Base-by-base conservation (phyloP, 2,329 filamentous ascomycete genomes). In the Fusarium sp. region DNA sequence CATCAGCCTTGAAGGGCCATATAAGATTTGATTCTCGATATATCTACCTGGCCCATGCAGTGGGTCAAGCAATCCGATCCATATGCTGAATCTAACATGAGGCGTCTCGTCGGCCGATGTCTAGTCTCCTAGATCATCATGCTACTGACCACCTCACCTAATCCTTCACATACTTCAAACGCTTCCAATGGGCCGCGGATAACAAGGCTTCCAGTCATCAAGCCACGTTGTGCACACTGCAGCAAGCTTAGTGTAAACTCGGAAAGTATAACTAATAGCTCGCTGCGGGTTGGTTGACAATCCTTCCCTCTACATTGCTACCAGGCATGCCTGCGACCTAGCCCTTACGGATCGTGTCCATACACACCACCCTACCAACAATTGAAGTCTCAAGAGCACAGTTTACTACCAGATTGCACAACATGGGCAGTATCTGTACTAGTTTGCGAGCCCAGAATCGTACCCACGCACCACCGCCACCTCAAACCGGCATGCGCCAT, bases 401-500 rank as follows among this genome's bases (percentile, higher is more conserved):
- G 14, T 41, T 39, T 36, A 33, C n/a, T 35, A 36, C 28, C 65
- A 55, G 41, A 26, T 26, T 26, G 36, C 14, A 30, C 41, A 47
- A 26, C 33, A 33, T 41, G 45, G n/a, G 45, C 45, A 55, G 30
- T 45, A 56, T 50, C 30, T 36, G 33, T 61, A 42, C 45, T 51
- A 38, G 41, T 59, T 36, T 44, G 41, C 41, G 60, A 59, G 60
- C 16, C 60, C 65, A 51, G 33, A 42, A 65, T 47, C 61, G 31
- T 33, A 35, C 54, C 39, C 56, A 44, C 44, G 38, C 18, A 64
- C 45, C 39, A 24, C 61, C 45, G 36, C 56, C n/a, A 28, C 53
- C n/a, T 51, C 45, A 28, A 59, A 41, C 24, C 44, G 45, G 31
- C 42, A 36, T 36, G 41, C 42, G 30, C 38, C 26, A n/a, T 61